Conservation (phyloP, 139 green algal species). For the Coelastrella sp. region DNA sequence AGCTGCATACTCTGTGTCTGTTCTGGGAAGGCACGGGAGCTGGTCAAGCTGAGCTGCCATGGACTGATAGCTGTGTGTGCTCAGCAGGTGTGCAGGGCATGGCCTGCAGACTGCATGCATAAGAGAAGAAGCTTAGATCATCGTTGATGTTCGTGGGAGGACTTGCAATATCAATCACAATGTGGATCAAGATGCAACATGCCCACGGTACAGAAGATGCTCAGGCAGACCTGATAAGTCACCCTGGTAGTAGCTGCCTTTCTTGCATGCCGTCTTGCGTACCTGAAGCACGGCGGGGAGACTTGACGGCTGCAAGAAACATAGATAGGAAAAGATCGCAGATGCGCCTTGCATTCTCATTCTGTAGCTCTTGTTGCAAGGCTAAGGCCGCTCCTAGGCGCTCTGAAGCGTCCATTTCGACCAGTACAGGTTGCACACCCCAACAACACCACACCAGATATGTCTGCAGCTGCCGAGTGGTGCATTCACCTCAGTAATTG, state of each 20-base stretch:
- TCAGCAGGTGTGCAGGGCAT: not conserved
- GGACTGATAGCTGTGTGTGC: not conserved
- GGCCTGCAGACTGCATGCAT: constrained; percentile 25
- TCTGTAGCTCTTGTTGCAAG: not conserved
- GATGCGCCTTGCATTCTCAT: not conserved
- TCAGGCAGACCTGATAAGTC: too few relatives aligned
- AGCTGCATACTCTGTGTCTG: not conserved
- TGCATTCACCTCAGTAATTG: not conserved
- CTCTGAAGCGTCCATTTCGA: constrained; percentile 22
- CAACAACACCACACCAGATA: not conserved
- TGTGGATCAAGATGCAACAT: too few relatives aligned
- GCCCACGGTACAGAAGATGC: too few relatives aligned
- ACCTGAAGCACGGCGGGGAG: constrained; percentile 3
- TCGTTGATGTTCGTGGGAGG: too few relatives aligned
- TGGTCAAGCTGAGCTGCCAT: not conserved
- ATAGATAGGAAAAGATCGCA: constrained; percentile 19
- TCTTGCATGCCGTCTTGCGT: not conserved
- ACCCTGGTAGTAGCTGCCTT: not conserved
- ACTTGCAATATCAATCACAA: too few relatives aligned
- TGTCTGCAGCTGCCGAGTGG: not conserved
- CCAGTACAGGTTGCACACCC: not conserved
- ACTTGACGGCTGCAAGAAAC: constrained; percentile 10
- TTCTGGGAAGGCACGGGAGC: not conserved
- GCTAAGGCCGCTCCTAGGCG: not conserved
- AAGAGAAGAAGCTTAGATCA: not conserved